Conservation (phyloP, 2,329 filamentous ascomycete species). For the Cytospora paraplurivora region DNA sequence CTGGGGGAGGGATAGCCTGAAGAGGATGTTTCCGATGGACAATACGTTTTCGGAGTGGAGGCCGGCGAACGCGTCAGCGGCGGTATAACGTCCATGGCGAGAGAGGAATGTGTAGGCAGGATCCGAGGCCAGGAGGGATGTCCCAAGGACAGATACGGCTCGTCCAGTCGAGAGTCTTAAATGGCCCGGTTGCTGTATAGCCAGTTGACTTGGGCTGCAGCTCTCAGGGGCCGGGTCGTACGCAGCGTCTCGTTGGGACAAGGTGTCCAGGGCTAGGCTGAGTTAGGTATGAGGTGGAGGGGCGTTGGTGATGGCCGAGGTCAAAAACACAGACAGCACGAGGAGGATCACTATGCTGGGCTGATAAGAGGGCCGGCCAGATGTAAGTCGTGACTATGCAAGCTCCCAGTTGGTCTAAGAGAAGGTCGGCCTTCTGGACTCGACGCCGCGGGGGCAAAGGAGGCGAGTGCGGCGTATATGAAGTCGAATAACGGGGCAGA, state of each 20-base stretch:
- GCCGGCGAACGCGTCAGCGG: constrained; percentile 49
- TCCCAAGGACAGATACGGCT: not conserved
- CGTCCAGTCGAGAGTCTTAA: constrained; percentile 2
- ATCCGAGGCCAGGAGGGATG: not conserved
- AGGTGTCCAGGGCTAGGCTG: constrained; percentile 7
- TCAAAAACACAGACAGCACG: not conserved
- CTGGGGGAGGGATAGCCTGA: constrained; percentile 51
- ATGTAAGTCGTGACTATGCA: not conserved
- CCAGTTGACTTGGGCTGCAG: not conserved
- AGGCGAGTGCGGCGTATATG: constrained; percentile 21
- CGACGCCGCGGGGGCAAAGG: not conserved
- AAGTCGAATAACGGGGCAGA: not conserved
- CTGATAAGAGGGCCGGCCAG: not conserved
- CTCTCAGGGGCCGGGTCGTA: not conserved
- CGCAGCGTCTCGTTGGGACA: constrained; percentile 2
- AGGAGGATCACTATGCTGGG: not conserved
- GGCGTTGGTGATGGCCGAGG: not conserved
- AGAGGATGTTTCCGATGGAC: constrained; percentile 45
- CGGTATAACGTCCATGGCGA: constrained; percentile 53
- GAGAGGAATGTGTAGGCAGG: not conserved
- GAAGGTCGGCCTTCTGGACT: not conserved
- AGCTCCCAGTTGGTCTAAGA: not conserved
- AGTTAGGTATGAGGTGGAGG: not conserved
- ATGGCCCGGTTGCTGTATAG: not conserved
- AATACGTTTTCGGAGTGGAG: constrained; percentile 49